phyloP scores from a whole-genome alignment of 306 rosid genomes.

The Vigna nakashimae region DNA sequence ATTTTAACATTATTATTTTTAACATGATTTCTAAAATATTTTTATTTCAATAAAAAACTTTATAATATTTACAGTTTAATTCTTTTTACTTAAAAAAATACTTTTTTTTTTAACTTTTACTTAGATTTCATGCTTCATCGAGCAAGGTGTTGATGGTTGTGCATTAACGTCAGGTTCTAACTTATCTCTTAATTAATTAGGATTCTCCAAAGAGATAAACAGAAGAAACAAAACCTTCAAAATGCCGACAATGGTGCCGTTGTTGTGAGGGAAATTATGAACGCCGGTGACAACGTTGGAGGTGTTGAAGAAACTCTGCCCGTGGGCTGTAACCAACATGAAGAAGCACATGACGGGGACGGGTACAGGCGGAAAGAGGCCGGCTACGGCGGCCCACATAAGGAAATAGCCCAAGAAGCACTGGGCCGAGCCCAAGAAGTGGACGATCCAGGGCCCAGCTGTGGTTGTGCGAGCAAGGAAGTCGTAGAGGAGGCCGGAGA shows the following conservation, averaged over 20 bases:
- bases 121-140: too few species aligned
- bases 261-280: constrained; percentile 59
- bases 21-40: too few species aligned
- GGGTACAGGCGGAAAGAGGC: constrained; percentile 61
- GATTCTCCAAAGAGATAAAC: background rate
- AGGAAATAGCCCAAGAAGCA: constrained; percentile 79
- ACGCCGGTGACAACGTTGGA: constrained; percentile 78
- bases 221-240: constrained; percentile 60
- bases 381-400: constrained; percentile 81
- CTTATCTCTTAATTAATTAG: too few species aligned
- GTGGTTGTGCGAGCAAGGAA: constrained; percentile 19
- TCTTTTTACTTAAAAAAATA: too few species aligned
- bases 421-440: constrained; percentile 62
- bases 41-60: too few species aligned
- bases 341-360: constrained; percentile 68
- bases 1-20: too few species aligned
- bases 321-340: constrained; percentile 61
- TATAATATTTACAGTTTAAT: too few species aligned
- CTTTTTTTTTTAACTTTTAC: too few species aligned
- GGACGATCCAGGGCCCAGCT: constrained; percentile 74
- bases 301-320: constrained; percentile 79
- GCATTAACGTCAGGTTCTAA: too few species aligned
- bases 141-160: too few species aligned
- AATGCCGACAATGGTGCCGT: constrained; percentile 86
- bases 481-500: constrained; percentile 70